Percentiles rank a stretch among this genome's conserved stretches.
Conservation (phyloP, 257 asterid species). For the Osmanthus fragrans region DNA sequence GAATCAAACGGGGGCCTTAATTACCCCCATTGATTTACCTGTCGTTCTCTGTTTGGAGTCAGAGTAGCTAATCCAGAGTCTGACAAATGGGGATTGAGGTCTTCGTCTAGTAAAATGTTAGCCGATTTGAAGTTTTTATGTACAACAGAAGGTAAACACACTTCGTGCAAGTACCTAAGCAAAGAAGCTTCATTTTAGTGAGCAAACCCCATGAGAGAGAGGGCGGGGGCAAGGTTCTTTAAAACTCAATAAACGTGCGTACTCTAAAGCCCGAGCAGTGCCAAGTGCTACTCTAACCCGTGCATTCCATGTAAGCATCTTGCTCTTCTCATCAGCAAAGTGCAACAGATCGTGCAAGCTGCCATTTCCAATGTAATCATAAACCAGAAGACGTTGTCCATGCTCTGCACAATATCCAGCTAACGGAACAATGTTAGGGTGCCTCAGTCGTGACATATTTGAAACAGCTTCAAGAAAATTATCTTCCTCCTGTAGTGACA, state of each 20-base stretch:
- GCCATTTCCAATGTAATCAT: constrained; percentile 72
- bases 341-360: constrained; percentile 96
- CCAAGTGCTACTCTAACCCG: constrained; percentile 98
- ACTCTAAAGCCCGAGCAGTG: constrained; percentile 98
- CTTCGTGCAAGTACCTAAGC: constrained; percentile 97
- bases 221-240: neutral
- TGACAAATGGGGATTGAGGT: constrained; percentile 88
- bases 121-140: constrained; percentile 96
- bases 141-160: constrained; percentile 89
- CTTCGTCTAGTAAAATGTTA: constrained; percentile 89
- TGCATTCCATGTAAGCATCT: constrained; percentile 90
- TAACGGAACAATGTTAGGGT: constrained; percentile 83
- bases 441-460: constrained; percentile 88
- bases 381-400: constrained; percentile 89
- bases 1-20: no score
- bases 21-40: constrained; percentile 46
- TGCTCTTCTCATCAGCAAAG: constrained; percentile 84
- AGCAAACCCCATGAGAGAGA: constrained; percentile 13
- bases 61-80: constrained; percentile 92
- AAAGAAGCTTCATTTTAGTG: constrained; percentile 24
- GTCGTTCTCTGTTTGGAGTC: constrained; percentile 87
- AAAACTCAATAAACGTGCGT: constrained; percentile 34
- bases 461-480: constrained; percentile 85
- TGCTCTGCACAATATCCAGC: constrained; percentile 92
- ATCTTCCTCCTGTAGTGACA: constrained; percentile 94